Conservation (phyloP, 164 flowering plant species). For the Piper longum region DNA sequence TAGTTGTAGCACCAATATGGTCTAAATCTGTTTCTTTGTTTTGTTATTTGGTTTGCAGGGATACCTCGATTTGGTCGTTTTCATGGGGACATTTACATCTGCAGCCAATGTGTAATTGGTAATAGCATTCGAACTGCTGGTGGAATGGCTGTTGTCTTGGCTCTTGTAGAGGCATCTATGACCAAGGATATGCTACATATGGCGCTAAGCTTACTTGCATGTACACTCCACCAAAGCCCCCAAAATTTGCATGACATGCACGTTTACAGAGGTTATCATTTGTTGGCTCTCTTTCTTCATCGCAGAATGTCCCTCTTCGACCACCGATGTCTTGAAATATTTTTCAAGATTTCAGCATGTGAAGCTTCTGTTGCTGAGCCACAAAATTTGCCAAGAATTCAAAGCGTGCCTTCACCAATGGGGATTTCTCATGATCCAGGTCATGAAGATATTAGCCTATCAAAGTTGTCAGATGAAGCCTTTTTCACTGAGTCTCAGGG, state of each 20-base stretch:
- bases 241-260: conserved; percentile 92
- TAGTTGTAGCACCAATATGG: neutral
- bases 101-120: conserved; percentile 81
- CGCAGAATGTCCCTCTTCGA: conserved; percentile 83
- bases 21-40: neutral
- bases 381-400: conserved; percentile 33
- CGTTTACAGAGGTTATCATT: conserved; percentile 84
- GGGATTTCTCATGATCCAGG: conserved; percentile 31
- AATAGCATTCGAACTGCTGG: conserved; percentile 79
- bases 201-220: conserved; percentile 77
- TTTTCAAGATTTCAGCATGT: conserved; percentile 97
- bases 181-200: conserved; percentile 96
- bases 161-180: conserved; percentile 92
- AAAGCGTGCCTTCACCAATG: conserved; percentile 28
- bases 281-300: conserved; percentile 81
- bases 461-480: conserved; percentile 70
- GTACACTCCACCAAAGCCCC: conserved; percentile 89
- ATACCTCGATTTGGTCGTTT: conserved; percentile 99
- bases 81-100: conserved; percentile 71
- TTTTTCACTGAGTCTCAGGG: conserved; percentile 85
- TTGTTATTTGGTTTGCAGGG: conserved; percentile 32
- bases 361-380: conserved; percentile 97
- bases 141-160: conserved; percentile 77
- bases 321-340: conserved; percentile 90
- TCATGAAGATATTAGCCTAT: conserved; percentile 50